Evolutionary conservation across 495 filamentous ascomycete species (phyloP).

Genomic region (Trichoderma gamsii): DNA sequence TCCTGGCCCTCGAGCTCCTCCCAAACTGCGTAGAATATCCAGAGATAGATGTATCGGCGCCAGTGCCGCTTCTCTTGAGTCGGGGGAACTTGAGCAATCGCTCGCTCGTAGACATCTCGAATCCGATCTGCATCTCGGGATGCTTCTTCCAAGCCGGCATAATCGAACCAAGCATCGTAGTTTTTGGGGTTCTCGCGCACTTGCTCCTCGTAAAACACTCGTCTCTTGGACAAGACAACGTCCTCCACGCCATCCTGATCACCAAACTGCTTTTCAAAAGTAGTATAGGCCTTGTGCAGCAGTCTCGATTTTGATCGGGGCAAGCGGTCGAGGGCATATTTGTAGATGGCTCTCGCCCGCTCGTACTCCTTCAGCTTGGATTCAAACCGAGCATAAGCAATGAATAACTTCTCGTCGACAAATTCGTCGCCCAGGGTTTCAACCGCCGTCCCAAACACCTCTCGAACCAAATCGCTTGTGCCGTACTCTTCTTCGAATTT

Average conservation of each 20-base stretch:
- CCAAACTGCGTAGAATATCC: slow-evolving; percentile 95
- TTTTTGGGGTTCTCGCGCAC: slow-evolving; percentile 88
- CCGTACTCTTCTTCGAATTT: slow-evolving; percentile 94
- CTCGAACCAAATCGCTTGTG: slow-evolving; percentile 81
- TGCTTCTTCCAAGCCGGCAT: slow-evolving; percentile 81
- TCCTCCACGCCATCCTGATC: slow-evolving; percentile 92
- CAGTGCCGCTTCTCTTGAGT: slow-evolving; percentile 96
- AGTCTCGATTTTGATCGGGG: slow-evolving; percentile 77
- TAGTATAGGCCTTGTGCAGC: slow-evolving; percentile 89
- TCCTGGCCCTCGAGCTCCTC: slow-evolving; percentile 85
- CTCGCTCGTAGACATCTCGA: slow-evolving; percentile 89
- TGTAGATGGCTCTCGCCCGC: slow-evolving; percentile 92
- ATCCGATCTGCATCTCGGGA: slow-evolving; percentile 73
- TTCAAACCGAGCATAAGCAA: slow-evolving; percentile 88
- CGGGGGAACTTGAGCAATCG: slow-evolving; percentile 92
- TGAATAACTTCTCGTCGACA: slow-evolving; percentile 92
- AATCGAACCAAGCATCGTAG: slow-evolving; percentile 96
- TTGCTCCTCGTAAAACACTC: slow-evolving; percentile 91
- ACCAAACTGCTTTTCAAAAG: slow-evolving; percentile 96
- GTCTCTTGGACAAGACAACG: slow-evolving; percentile 86
- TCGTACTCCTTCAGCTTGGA: slow-evolving; percentile 92
- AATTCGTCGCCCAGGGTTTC: slow-evolving; percentile 92
- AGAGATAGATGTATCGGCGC: slow-evolving; percentile 94
- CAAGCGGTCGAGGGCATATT: slow-evolving; percentile 88
- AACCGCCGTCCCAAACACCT: slow-evolving; percentile 85